Evolutionary conservation across 257 asterid species (phyloP).

Genomic region (Galeopsis tetrahit): DNA sequence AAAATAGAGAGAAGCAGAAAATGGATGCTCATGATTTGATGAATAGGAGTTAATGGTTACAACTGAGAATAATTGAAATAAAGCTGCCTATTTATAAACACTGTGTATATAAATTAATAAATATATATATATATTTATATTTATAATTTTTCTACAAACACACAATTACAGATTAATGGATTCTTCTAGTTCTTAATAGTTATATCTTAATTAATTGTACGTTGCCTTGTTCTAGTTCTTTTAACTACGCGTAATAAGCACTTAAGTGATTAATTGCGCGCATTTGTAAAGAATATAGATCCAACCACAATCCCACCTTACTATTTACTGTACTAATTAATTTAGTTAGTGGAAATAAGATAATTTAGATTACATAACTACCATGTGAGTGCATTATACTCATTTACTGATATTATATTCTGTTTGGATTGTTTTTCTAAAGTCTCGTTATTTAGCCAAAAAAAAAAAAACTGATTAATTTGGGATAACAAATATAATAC

Average conservation of each 20-base stretch:
- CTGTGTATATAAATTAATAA: no score
- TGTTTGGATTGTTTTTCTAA: no score
- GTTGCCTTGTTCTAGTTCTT: not conserved
- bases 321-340: not conserved
- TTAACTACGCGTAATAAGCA: not conserved
- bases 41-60: not conserved
- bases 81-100: constrained; percentile 34
- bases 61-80: not conserved
- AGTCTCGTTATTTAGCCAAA: no score
- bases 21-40: constrained; percentile 2
- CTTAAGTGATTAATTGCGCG: not conserved
- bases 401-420: not conserved
- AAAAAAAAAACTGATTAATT: no score
- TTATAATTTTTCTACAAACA: no score
- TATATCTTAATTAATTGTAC: no score
- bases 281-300: not conserved
- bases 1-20: constrained; percentile 23
- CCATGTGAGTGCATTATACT: constrained; percentile 21
- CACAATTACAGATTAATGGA: no score
- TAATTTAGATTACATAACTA: not conserved
- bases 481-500: no score
- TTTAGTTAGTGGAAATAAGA: not conserved
- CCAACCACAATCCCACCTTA: constrained; percentile 14
- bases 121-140: no score
- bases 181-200: no score